Evolutionary conservation across 2,329 filamentous ascomycete genomes (phyloP).

Genomic region (Neonectria ditissima): DNA sequence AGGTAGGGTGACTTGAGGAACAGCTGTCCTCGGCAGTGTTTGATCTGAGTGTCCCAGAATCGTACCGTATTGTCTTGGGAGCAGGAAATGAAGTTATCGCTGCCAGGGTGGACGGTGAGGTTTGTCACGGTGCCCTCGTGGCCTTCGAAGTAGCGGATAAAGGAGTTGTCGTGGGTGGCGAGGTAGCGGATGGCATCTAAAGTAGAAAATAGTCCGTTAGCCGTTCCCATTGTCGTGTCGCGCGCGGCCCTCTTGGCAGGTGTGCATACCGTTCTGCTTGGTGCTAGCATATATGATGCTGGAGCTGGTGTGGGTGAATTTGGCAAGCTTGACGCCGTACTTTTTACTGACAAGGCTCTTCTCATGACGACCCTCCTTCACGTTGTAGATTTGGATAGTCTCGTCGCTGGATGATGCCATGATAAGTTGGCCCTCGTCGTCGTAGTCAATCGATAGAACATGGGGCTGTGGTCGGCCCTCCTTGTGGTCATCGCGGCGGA

Average conservation of each 20-base stretch:
- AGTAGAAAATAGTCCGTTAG: conserved; percentile 14
- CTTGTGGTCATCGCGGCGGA: conserved; percentile 67
- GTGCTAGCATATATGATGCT: conserved; percentile 97
- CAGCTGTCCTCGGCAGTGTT: conserved; percentile 82
- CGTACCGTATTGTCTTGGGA: conserved; percentile 91
- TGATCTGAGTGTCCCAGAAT: conserved; percentile 88
- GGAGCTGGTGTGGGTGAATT: conserved; percentile 91
- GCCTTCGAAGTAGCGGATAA: conserved; percentile 95
- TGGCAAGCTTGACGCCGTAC: conserved; percentile 93
- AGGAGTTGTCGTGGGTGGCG: conserved; percentile 94
- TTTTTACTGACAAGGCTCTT: conserved; percentile 96
- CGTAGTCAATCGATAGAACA: conserved; percentile 77
- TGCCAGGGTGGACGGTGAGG: conserved; percentile 84
- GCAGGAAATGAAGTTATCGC: conserved; percentile 92
- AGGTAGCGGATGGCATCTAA: conserved; percentile 85
- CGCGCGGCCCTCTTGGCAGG: not conserved
- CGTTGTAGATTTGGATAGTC: conserved; percentile 94
- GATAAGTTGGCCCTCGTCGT: conserved; percentile 92
- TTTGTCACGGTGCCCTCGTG: conserved; percentile 88
- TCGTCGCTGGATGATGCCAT: conserved; percentile 95
- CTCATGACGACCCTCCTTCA: conserved; percentile 88
- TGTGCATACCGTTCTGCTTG: conserved; percentile 81
- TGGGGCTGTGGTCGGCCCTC: conserved; percentile 55
- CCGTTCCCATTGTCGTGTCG: not conserved
- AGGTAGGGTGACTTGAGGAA: conserved; percentile 85